A percentile compares a stretch with the other conserved stretches of the same genome.
phyloP scores from a whole-genome alignment of 306 rosid species.

The Castanea sativa region DNA sequence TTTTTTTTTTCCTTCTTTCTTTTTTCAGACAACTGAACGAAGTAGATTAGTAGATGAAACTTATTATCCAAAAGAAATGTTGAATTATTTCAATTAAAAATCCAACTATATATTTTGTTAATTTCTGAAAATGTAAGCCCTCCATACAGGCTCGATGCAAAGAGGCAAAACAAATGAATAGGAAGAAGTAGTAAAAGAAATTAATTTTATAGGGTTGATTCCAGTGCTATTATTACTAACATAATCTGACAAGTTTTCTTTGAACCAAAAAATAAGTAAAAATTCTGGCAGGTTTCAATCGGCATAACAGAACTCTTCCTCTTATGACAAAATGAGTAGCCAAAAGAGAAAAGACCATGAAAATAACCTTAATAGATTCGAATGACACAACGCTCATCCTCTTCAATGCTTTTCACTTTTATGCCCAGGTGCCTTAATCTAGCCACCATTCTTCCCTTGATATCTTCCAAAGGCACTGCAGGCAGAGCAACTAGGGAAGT shows the following conservation, averaged over 20 bases:
- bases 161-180: not conserved
- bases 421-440: slow-evolving; percentile 76
- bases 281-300: not conserved
- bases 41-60: too few relatives aligned
- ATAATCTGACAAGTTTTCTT: not conserved
- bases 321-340: too few relatives aligned
- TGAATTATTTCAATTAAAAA: too few relatives aligned
- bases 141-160: too few relatives aligned
- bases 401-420: slow-evolving; percentile 83
- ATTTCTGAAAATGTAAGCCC: too few relatives aligned
- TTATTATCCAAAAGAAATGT: too few relatives aligned
- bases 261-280: too few relatives aligned
- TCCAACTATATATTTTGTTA: too few relatives aligned
- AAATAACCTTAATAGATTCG: slow-evolving; percentile 28
- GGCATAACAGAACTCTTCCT: slow-evolving; percentile 5
- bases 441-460: slow-evolving; percentile 88
- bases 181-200: not conserved
- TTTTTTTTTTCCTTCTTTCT: too few relatives aligned
- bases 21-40: too few relatives aligned
- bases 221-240: not conserved
- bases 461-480: slow-evolving; percentile 69
- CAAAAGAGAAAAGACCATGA: too few relatives aligned
- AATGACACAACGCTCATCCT: slow-evolving; percentile 88
- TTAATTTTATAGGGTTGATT: not conserved
- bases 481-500: slow-evolving; percentile 94